phyloP scores from a whole-genome alignment of 768 basidiomycete species.

The Tylopilus intermedius region DNA sequence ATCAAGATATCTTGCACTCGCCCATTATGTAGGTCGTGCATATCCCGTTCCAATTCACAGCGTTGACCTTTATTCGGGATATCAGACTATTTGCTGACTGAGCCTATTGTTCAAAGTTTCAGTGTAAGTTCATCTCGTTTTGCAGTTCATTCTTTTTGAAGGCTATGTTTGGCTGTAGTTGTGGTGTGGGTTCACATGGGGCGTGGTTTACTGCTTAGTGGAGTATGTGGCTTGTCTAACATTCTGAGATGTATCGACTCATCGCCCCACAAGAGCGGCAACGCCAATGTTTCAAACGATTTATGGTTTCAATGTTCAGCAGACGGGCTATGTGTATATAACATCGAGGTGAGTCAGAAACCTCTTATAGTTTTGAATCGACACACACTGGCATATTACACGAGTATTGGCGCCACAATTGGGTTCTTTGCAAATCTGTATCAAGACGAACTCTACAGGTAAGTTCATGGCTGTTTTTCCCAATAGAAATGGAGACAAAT shows the following conservation, averaged over 20 bases:
- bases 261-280: slow-evolving; percentile 39
- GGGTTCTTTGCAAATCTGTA: slow-evolving; percentile 42
- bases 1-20: slow-evolving; percentile 67
- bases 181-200: slow-evolving; percentile 72
- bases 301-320: slow-evolving; percentile 57
- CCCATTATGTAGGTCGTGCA: slow-evolving; percentile 53
- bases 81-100: slow-evolving; percentile 31
- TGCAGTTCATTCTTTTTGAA: neutral
- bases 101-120: slow-evolving; percentile 70
- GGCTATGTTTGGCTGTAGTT: slow-evolving; percentile 33
- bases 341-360: slow-evolving; percentile 41
- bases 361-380: neutral
- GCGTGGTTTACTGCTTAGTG: slow-evolving; percentile 62
- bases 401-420: slow-evolving; percentile 47
- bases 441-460: slow-evolving; percentile 51
- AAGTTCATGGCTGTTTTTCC: neutral
- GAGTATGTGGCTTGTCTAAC: slow-evolving; percentile 34
- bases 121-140: slow-evolving; percentile 40
- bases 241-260: neutral
- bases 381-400: neutral
- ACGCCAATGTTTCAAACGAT: slow-evolving; percentile 49
- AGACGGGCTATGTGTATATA: slow-evolving; percentile 55
- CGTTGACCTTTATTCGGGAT: neutral
- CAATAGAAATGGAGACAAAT: slow-evolving; percentile 6
- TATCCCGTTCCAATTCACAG: neutral